A percentile compares a stretch with the other conserved stretches of the same genome.
phyloP scores from a whole-genome alignment of 2,329 filamentous ascomycete species.

The Penicillium concentricum region DNA sequence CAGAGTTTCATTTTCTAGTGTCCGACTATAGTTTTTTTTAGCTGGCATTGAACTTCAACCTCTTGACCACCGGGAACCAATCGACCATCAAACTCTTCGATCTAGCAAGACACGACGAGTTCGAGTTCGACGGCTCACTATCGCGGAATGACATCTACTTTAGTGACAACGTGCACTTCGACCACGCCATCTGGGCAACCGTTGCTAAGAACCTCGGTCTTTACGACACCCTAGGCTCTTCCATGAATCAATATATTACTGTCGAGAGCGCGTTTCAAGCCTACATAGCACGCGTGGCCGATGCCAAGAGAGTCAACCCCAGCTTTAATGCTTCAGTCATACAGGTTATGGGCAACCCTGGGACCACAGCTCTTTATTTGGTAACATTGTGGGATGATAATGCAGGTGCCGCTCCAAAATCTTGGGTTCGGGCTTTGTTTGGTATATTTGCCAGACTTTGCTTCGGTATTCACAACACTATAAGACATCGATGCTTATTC shows the following conservation, averaged over 20 bases:
- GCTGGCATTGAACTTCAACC: neutral
- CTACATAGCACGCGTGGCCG: neutral
- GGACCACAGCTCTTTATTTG: neutral
- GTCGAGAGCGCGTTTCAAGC: neutral
- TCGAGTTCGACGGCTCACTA: neutral
- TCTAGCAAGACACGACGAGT: neutral
- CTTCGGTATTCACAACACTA: neutral
- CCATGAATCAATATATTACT: neutral
- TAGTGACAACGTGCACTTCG: conserved; percentile 2
- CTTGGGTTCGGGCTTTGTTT: neutral
- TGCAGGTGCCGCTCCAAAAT: neutral
- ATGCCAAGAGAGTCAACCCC: neutral
- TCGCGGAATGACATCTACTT: conserved; percentile 3
- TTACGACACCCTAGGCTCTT: neutral
- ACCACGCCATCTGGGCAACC: neutral
- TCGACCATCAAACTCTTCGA: conserved; percentile 1
- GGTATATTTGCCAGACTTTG: neutral
- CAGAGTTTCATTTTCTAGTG: too few species aligned
- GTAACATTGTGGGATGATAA: neutral
- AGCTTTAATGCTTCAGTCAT: neutral
- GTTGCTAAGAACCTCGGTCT: neutral
- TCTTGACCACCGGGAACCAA: neutral
- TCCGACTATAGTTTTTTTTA: too few species aligned
- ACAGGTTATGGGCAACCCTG: neutral
- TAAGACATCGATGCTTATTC: neutral